A percentile compares a stretch with the other conserved stretches of the same genome.
Conservation (phyloP, 495 filamentous ascomycete genomes). For the Trichocladium antarcticum region DNA sequence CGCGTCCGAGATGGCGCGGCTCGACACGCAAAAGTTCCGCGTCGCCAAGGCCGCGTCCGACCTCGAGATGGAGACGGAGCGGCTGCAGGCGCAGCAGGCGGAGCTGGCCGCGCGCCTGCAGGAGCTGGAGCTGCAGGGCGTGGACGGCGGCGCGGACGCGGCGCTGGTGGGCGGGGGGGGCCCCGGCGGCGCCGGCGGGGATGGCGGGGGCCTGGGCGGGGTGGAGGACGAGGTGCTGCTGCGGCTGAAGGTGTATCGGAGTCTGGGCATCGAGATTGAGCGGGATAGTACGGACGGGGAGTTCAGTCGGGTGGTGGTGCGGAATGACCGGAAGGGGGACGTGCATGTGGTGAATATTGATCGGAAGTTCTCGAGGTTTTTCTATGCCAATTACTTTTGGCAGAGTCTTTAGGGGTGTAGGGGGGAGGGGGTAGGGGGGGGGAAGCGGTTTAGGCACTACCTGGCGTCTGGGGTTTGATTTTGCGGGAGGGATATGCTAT, state of each 20-base stretch:
- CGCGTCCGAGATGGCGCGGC: slow-evolving; percentile 65
- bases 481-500: neutral
- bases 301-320: slow-evolving; percentile 75
- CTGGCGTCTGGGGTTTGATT: neutral
- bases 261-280: slow-evolving; percentile 81
- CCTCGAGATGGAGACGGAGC: slow-evolving; percentile 82
- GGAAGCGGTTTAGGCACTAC: neutral
- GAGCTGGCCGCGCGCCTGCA: slow-evolving; percentile 63
- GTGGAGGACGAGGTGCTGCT: slow-evolving; percentile 49
- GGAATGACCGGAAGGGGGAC: slow-evolving; percentile 79
- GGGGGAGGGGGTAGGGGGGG: neutral
- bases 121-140: slow-evolving; percentile 72
- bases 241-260: slow-evolving; percentile 82
- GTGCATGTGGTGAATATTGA: slow-evolving; percentile 93
- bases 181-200: slow-evolving; percentile 21
- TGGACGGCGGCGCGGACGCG: slow-evolving; percentile 59
- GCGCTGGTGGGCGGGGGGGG: too few species aligned
- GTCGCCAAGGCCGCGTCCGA: slow-evolving; percentile 80
- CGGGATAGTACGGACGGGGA: slow-evolving; percentile 59
- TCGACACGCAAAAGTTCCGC: slow-evolving; percentile 90
- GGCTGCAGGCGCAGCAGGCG: slow-evolving; percentile 69
- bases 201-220: slow-evolving; percentile 13
- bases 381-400: slow-evolving; percentile 97
- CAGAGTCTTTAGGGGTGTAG: slow-evolving; percentile 50
- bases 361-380: slow-evolving; percentile 78